Evolutionary conservation across 73 alveolate species (phyloP), one percentile per base, ranked within the genome.

Genomic region (Urostyla sp.): DNA sequence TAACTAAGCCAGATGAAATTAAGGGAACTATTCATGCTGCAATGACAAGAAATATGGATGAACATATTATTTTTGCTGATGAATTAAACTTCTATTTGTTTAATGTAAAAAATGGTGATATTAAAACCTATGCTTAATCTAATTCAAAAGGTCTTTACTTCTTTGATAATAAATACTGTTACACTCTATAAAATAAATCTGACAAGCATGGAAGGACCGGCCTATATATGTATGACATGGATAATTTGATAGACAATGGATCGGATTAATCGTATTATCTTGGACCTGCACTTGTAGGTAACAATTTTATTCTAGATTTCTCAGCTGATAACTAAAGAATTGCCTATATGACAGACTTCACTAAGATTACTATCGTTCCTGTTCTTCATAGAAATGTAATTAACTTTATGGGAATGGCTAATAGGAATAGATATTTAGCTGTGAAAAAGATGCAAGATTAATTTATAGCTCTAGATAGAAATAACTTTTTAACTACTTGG

Each of bases 341-440:
- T 2, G 40, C 83, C 10, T 69, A 24, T 35, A 69, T 69, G 67
- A 4, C 32, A 26, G 55, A 49, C 40, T 69, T 26, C 31, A 69
- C 44, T 38, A 24, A 32, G n/a, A 69, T 69, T 35, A 23, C 34
- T 46, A 69, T 69, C 45, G 83, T 69, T 15, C 83, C 83, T 3
- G 34, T 56, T 45, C 54, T 69, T 4, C 83, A 69, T 30, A 69
- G 83, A 69, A 69, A 45, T 48, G 83, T 69, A 34, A 45, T 69
- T 4, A 49, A 49, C 52, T 69, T 69, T 31, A 69, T 69, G 69
- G 83, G 83, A 24, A 69, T 69, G 83, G 38, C 34, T 8, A 43
- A 27, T 5, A 69, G 83, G 48, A 10, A 53, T 3, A 28, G 49
- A 69, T 69, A 69, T 27, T 13, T 69, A 2, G 83, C 83, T 4